Evolutionary conservation across 805 yeast genomes (phyloP), one percentile per base, ranked within the genome.

Genomic region (Starmerella apicola): DNA sequence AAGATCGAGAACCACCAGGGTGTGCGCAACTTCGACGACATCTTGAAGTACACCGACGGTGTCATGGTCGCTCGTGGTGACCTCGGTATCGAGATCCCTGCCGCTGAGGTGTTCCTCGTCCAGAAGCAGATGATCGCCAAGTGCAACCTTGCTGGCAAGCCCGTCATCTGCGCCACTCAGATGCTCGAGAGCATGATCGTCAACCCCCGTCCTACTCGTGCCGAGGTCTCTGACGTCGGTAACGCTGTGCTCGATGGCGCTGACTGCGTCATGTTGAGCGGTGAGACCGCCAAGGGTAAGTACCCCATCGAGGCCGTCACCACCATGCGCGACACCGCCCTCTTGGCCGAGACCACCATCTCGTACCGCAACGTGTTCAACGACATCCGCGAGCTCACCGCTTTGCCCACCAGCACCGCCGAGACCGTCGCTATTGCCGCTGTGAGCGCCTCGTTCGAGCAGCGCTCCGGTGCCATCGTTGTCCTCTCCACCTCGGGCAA

Each of bases 11-110:
- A 85, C 74, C 97, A 88, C 72, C 98, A 91, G 70, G 98, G 98
- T 75, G 97, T 91, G 59, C 86, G 91, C 81, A 91, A 91, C 78
- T 91, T 91, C 62, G 98, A 91, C 66, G 96, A 83, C 49, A 91
- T 91, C 61, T 77, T 91, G 63, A 64, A 64, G 58, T 94, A 78
- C 66, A 91, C 98, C 49, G 98, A 91, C 64, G 98, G 97, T 73
- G 95, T 91, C 61, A 91, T 91, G 98, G 97, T 91, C 64, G 98
- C 98, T 59, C 81, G 98, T 71, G 98, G 98, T 74, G 98, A 91
- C 67, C 75, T 91, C 59, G 98, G 98, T 75, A 91, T 91, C 60
- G 98, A 91, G 73, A 91, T 91, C 60, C 97, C 97, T 53, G 97
- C 98, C 52, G 88, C 96, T 51, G 93, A 86, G 71, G 98, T 91